Evolutionary conservation across 2,329 filamentous ascomycete genomes (phyloP), one percentile per base, ranked within the genome.

Genomic region (Juglanconis sp.): DNA sequence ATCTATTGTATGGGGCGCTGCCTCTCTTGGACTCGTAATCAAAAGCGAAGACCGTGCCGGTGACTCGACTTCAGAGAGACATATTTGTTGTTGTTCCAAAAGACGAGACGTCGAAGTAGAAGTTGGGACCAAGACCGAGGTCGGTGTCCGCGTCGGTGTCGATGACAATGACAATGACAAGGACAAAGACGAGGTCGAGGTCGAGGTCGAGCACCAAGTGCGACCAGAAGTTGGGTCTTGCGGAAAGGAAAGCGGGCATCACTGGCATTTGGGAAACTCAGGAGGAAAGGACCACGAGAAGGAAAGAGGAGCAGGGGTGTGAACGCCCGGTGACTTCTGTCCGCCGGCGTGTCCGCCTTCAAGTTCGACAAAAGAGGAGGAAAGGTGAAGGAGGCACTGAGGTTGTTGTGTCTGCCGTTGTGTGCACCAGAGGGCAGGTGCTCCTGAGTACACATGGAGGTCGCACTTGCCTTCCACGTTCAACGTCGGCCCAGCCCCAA

Each of bases 21-120:
- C 17, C 32, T 31, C 36, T 46, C 47, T 47, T 17, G 17, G 44
- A 38, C 56, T 53, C 24, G 51, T 58, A 61, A 57, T 61, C 61
- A 61, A 61, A 56, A 58, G 32, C 47, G 46, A 63, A 61, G 54
- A 53, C 58, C 11, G 51, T 34, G 48, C 46, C 17, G 15, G 42
- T 51, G 58, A 34, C 47, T 56, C 35, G 40, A 49, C 32, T 42
- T 47, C 17, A 48, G 30, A 52, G 55, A 58, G 48, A 13, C 54
- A 56, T 58, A 50, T 55, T 56, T 53, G 35, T 42, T 55, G 47
- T 46, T 60, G 46, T 40, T 35, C 30, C 55, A 52, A 57, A 42
- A 15, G 34, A 30, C 24, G 24, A 30, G 38, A 30, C 30, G 54
- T 30, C 15, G 9, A 36, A 24, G 5, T 17, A 15, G 31, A 36